Percentiles rank a stretch among this genome's conserved stretches.
Evolutionary conservation across 306 rosid species (phyloP).

Genomic region (Pyrus bretschneideri): DNA sequence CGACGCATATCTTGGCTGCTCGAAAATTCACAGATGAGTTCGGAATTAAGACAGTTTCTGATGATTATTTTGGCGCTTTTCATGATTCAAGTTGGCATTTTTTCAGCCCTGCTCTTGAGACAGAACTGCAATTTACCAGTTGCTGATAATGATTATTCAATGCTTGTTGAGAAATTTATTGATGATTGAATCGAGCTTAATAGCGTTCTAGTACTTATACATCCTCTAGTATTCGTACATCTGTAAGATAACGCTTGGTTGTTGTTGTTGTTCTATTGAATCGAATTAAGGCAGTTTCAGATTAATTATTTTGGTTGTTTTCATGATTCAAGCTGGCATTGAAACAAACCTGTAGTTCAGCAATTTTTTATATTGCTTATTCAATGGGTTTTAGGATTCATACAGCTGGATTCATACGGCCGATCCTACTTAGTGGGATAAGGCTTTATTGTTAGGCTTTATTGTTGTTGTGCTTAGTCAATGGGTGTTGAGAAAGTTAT

Average conservation of each 20-base stretch:
- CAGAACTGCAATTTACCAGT: constrained; percentile 27
- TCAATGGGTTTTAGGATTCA: too few species aligned
- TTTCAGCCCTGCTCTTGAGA: constrained; percentile 39
- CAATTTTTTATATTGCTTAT: neutral
- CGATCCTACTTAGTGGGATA: too few species aligned
- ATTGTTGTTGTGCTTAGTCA: too few species aligned
- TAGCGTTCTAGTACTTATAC: too few species aligned
- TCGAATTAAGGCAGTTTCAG: neutral
- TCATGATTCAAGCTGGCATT: too few species aligned
- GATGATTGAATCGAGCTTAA: neutral
- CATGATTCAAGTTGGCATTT: constrained; percentile 93
- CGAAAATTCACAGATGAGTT: constrained; percentile 44
- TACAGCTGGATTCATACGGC: accelerated
- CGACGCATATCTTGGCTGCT: constrained; percentile 39
- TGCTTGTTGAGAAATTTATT: neutral
- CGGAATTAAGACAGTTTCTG: constrained; percentile 43
- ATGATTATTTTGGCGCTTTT: constrained; percentile 69
- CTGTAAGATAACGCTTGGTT: too few species aligned
- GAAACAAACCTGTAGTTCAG: neutral
- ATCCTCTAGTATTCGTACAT: too few species aligned
- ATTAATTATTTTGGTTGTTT: neutral
- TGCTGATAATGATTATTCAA: constrained; percentile 14
- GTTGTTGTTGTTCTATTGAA: neutral
- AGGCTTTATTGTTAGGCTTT: too few species aligned
- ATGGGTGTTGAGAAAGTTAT: too few species aligned